phyloP scores from a whole-genome alignment of 495 filamentous ascomycete species.

The Annulohypoxylon moriforme region DNA sequence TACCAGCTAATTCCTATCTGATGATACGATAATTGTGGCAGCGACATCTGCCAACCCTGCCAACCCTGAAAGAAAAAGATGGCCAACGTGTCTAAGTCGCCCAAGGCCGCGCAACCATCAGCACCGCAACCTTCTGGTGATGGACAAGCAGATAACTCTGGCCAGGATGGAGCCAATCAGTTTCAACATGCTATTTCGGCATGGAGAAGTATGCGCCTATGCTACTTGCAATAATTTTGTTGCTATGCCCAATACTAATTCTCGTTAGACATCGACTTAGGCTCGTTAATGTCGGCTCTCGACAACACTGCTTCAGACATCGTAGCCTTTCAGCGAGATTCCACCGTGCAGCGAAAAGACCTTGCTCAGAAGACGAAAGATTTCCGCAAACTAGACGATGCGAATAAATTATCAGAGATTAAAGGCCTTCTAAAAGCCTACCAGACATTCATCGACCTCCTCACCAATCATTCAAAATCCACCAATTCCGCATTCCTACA shows the following conservation, averaged over 20 bases:
- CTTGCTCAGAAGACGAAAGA: conserved; percentile 98
- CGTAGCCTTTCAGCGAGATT: conserved; percentile 88
- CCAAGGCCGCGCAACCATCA: conserved; percentile 38
- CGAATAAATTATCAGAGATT: conserved; percentile 84
- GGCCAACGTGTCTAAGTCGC: conserved; percentile 32
- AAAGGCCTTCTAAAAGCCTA: conserved; percentile 96
- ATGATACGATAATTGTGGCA: conserved; percentile 46
- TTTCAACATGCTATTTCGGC: conserved; percentile 95
- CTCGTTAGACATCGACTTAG: conserved; percentile 83
- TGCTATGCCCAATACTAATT: conserved; percentile 47
- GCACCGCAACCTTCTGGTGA: conserved; percentile 30
- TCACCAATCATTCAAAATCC: conserved; percentile 93
- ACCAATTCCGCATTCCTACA: conserved; percentile 92
- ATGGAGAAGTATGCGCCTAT: conserved; percentile 82
- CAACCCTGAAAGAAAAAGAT: conserved; percentile 25
- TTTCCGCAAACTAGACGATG: conserved; percentile 94
- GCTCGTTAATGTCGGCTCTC: conserved; percentile 84
- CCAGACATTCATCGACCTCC: conserved; percentile 94
- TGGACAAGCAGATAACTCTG: conserved; percentile 30
- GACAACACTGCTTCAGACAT: conserved; percentile 94
- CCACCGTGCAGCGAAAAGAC: conserved; percentile 93
- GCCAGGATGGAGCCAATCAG: conserved; percentile 76
- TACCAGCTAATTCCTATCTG: conserved; percentile 34
- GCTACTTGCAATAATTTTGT: conserved; percentile 19
- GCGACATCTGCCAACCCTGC: conserved; percentile 42